Conservation (phyloP, 2,329 filamentous ascomycete genomes). For the Byssothecium circinans region DNA sequence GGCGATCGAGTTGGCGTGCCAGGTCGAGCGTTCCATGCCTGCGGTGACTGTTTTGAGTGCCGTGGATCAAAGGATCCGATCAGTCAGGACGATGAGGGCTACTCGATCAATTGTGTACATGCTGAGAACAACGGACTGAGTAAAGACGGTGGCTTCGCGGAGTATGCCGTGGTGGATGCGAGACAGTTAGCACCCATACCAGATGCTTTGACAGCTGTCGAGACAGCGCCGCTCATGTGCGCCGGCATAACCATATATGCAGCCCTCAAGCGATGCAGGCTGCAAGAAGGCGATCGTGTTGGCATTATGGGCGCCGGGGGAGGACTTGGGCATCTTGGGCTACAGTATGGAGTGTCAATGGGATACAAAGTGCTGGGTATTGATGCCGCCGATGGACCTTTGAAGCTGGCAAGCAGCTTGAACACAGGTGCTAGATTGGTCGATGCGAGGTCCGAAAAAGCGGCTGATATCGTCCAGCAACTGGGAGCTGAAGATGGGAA, state of each 20-base stretch:
- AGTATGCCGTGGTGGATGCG: constrained; percentile 49
- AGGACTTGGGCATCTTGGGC: constrained; percentile 35
- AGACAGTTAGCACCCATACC: constrained; percentile 43
- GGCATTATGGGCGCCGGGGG: constrained; percentile 47
- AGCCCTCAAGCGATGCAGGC: constrained; percentile 42
- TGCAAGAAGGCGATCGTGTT: constrained; percentile 38
- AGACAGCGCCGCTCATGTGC: constrained; percentile 49
- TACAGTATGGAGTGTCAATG: constrained; percentile 36
- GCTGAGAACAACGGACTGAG: constrained; percentile 37
- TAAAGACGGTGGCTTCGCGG: constrained; percentile 45
- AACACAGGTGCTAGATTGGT: constrained; percentile 41
- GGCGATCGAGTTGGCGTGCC: constrained; percentile 46
- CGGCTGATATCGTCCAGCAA: constrained; percentile 32
- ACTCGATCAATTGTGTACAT: constrained; percentile 45
- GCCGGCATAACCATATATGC: constrained; percentile 48
- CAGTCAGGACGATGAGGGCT: constrained; percentile 42
- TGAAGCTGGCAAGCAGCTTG: constrained; percentile 41
- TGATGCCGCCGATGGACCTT: constrained; percentile 42
- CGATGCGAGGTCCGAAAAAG: constrained; percentile 42
- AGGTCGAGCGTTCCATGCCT: constrained; percentile 47
- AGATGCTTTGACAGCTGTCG: constrained; percentile 36
- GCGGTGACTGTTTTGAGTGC: constrained; percentile 49
- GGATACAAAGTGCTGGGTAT: constrained; percentile 43
- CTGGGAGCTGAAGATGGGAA: constrained; percentile 44
- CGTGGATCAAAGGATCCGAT: constrained; percentile 26